Conservation (phyloP, 2,329 filamentous ascomycete genomes). For the Trichoderma cornu-damae region DNA sequence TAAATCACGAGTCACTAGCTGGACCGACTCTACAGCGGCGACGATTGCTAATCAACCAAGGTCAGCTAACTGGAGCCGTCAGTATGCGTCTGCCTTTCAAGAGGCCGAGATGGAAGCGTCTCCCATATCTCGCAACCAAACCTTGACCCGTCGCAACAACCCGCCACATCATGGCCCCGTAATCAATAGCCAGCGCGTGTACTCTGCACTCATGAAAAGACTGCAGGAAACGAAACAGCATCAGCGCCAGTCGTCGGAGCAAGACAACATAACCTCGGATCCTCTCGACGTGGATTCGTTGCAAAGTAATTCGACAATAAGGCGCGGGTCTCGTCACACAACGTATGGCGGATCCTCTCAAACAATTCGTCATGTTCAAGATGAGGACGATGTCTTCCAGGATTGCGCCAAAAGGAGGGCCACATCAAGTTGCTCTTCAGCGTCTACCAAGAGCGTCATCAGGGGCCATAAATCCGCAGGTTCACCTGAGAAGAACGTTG, state of each 20-base stretch:
- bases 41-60: conserved; percentile 44
- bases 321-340: background rate
- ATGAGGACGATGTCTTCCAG: conserved; percentile 33
- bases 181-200: conserved; percentile 55
- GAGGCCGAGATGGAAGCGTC: conserved; percentile 44
- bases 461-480: background rate
- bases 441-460: background rate
- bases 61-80: conserved; percentile 43
- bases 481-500: background rate
- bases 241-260: background rate
- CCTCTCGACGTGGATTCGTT: background rate
- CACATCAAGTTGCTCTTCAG: background rate
- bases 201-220: conserved; percentile 58
- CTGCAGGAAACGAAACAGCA: conserved; percentile 38
- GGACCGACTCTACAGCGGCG: conserved; percentile 59
- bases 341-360: conserved; percentile 20
- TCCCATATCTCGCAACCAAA: conserved; percentile 24
- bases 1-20: conserved; percentile 65
- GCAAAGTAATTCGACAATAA: background rate
- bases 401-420: conserved; percentile 8
- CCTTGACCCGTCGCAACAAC: background rate
- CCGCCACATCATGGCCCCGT: conserved; percentile 22
- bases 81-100: conserved; percentile 60
- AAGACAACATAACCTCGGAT: background rate
- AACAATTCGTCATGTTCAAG: conserved; percentile 33